phyloP scores from a whole-genome alignment of 129 eudicot genomes.

The Artemisia tridentata region DNA sequence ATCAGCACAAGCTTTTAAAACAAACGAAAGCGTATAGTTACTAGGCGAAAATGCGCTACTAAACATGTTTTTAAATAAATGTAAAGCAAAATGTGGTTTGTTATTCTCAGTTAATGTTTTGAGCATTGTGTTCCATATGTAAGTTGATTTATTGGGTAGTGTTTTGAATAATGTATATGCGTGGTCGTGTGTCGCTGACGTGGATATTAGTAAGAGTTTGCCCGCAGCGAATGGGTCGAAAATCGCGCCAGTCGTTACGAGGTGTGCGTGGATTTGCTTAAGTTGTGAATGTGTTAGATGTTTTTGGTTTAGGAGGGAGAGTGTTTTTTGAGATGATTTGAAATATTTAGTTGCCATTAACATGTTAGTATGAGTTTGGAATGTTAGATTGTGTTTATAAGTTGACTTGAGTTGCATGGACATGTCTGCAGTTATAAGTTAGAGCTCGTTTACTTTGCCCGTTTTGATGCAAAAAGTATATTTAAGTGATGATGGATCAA shows the following conservation, averaged over 20 bases:
- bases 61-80: slow-evolving; percentile 44
- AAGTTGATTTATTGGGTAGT: slow-evolving; percentile 48
- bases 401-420: no score
- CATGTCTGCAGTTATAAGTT: no score
- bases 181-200: slow-evolving; percentile 27
- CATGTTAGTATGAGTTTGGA: background rate
- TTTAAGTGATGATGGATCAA: no score
- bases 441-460: no score
- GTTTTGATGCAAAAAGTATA: no score
- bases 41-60: slow-evolving; percentile 38
- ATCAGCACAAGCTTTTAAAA: slow-evolving; percentile 64
- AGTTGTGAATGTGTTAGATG: slow-evolving; percentile 41
- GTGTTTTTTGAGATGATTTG: slow-evolving; percentile 46
- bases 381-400: no score
- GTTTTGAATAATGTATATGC: slow-evolving; percentile 38
- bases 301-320: slow-evolving; percentile 49
- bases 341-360: slow-evolving; percentile 40
- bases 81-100: slow-evolving; percentile 35
- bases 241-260: slow-evolving; percentile 53
- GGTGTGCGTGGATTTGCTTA: slow-evolving; percentile 73
- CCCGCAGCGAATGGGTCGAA: slow-evolving; percentile 66
- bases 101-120: slow-evolving; percentile 43
- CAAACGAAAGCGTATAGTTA: slow-evolving; percentile 72
- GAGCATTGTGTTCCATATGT: slow-evolving; percentile 67
- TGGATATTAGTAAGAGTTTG: slow-evolving; percentile 41